Evolutionary conservation across 257 asterid genomes (phyloP).

Genomic region (Ehretia macrophylla): DNA sequence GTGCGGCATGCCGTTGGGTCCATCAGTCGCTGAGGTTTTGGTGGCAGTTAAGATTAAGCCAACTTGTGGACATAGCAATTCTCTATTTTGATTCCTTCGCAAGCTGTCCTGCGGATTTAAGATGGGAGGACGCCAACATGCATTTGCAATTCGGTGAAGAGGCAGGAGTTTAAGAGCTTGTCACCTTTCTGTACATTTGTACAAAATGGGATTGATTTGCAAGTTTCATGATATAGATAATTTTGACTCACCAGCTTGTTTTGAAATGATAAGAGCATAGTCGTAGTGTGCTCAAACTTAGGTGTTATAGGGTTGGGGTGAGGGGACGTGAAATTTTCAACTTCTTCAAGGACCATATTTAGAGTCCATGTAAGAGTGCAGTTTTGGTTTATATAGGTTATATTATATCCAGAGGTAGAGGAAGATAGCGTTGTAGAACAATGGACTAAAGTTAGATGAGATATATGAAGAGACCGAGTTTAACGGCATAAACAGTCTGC

Average conservation of each 20-base stretch:
- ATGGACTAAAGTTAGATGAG: conserved; percentile 25
- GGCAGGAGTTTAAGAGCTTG: conserved; percentile 29
- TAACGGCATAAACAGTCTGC: conserved; percentile 18
- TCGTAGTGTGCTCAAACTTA: conserved; percentile 24
- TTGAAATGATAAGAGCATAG: conserved; percentile 45
- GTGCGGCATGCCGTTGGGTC: conserved; percentile 52
- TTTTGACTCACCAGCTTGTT: conserved; percentile 33
- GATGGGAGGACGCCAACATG: conserved; percentile 17
- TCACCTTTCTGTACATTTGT: conserved; percentile 60
- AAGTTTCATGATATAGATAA: conserved; percentile 29
- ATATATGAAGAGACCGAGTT: conserved; percentile 21
- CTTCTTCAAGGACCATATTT: conserved; percentile 30
- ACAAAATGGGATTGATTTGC: conserved; percentile 45
- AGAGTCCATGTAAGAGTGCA: conserved; percentile 38
- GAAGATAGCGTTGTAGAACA: conserved; percentile 28
- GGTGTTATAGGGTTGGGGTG: conserved; percentile 19
- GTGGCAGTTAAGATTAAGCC: conserved; percentile 42
- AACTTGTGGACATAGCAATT: conserved; percentile 40
- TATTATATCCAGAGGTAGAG: conserved; percentile 26
- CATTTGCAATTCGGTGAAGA: conserved; percentile 33
- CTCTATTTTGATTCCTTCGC: conserved; percentile 18
- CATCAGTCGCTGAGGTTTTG: conserved; percentile 49
- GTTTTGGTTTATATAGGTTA: conserved; percentile 44
- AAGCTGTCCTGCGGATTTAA: conserved; percentile 21
- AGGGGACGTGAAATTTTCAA: conserved; percentile 26